These are phyloP conservation scores for Coniochaeta sp. DNA, from an alignment of 2,329 filamentous ascomycete genomes.

Conservation along the genomic window DNA sequence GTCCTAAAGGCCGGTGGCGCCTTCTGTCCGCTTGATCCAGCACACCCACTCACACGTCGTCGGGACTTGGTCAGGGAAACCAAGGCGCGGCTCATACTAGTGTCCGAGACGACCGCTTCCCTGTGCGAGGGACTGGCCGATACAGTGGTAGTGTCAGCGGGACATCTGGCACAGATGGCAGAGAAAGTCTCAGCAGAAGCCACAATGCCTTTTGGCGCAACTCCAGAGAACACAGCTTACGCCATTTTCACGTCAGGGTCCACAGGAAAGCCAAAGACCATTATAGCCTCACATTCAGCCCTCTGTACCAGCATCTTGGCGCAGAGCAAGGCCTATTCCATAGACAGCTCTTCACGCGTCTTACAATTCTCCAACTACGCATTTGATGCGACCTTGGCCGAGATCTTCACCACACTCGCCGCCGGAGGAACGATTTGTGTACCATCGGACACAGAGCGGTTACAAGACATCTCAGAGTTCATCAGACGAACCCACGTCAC, in stretches of 20 bases:
- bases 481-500: neutral
- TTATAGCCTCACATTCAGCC: constrained; percentile 9
- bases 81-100: neutral
- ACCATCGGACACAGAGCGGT: constrained; percentile 5
- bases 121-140: too few species aligned
- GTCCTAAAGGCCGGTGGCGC: constrained; percentile 8
- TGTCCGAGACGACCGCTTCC: too few species aligned
- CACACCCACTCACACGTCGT: constrained; percentile 3
- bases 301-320: constrained; percentile 2
- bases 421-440: constrained; percentile 8
- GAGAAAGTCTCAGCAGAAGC: too few species aligned
- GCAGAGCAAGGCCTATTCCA: constrained; percentile 3
- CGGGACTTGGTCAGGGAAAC: constrained; percentile 9
- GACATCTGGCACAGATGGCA: too few species aligned
- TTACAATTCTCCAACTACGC: constrained; percentile 8
- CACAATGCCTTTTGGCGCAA: neutral
- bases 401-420: constrained; percentile 6
- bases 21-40: constrained; percentile 3
- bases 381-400: constrained; percentile 8
- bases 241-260: constrained; percentile 46
- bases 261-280: constrained; percentile 35
- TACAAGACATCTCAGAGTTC: constrained; percentile 2
- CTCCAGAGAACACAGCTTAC: constrained; percentile 12
- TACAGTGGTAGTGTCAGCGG: too few species aligned
- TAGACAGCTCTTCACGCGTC: neutral